Evolutionary conservation across 2,329 filamentous ascomycete species (phyloP), one percentile per base, ranked within the genome.

Genomic region (Fusarium sp.): DNA sequence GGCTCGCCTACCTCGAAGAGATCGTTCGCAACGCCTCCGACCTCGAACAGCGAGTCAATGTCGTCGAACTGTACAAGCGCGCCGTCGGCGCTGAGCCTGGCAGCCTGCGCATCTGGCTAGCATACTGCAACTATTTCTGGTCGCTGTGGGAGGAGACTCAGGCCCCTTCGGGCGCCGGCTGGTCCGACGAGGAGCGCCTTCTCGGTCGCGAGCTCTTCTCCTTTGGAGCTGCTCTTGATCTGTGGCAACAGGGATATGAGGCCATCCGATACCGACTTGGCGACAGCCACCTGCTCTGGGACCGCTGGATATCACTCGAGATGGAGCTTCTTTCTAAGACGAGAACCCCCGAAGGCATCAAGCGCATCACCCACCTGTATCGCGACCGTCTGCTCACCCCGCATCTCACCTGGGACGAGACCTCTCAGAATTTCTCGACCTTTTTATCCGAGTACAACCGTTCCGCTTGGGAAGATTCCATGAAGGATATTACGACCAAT

Each of bases 261-360:
- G 89, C 90, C 46, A 93, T 93, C 62, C 90, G 92, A 79, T 94
- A 92, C 81, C 92, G 93, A 69, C 85, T 96, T 66, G 89, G 89
- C 78, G 93, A 95, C 80, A 96, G 94, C 78, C 92, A 95, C 79
- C 82, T 91, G 65, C 87, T 96, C 12, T 97, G 94, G 94, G 90
- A 95, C 79, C 90, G 92, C 72, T 96, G 93, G 88, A 87, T 94
- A 49, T 90, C 91, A 62, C 88, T 94, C 55, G 87, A 95, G 79
- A 86, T 92, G 80, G 89, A 93, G 73, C 89, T 93, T 73, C 87
- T 95, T 22, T 87, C 85, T 29, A 85, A 85, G 83, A 84, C 87
- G 62, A 81, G 85, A 75, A 88, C 89, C 74, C 78, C 87, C 76
- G 83, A 89, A 79, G 85, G 89, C 80, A 85, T 94, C 17, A 87